These are phyloP conservation scores for Sphagnum magellanicum DNA, from an alignment of 228 moss, liverwort and hornwort genomes.

Conservation along the genomic window DNA sequence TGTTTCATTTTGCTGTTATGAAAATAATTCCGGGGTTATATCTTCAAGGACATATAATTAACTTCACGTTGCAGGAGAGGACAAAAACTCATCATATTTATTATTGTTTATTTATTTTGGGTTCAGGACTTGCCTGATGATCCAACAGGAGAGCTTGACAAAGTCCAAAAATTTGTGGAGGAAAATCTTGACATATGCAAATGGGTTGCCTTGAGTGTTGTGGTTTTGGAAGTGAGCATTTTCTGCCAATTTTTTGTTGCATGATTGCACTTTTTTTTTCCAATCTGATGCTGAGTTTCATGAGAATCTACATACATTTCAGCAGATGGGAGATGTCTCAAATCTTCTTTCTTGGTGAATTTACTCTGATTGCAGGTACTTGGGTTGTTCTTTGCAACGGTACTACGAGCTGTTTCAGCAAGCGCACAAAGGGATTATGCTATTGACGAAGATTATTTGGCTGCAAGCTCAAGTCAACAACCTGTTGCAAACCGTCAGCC, in stretches of 20 bases:
- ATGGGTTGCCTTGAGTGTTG: conserved; percentile 71
- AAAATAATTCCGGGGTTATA: too few relatives aligned
- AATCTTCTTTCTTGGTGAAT: too few relatives aligned
- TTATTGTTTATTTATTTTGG: too few relatives aligned
- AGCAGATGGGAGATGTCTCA: too few relatives aligned
- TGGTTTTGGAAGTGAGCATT: conserved; percentile 55
- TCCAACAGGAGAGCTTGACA: conserved; percentile 85
- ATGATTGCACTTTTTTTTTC: too few relatives aligned
- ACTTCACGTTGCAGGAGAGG: too few relatives aligned
- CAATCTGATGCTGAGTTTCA: too few relatives aligned
- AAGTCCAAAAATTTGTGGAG: conserved; percentile 58
- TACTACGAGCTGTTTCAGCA: conserved; percentile 59
- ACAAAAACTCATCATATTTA: too few relatives aligned
- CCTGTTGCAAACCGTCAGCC: conserved; percentile 48
- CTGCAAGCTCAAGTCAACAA: conserved; percentile 44
- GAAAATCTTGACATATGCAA: conserved; percentile 89
- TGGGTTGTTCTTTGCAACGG: conserved; percentile 70
- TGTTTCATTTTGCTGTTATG: too few relatives aligned
- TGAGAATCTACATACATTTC: too few relatives aligned
- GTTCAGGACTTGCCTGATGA: conserved; percentile 76
- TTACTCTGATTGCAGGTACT: conserved; percentile 39
- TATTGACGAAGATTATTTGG: conserved; percentile 81
- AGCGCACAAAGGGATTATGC: conserved; percentile 58
- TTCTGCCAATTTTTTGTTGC: too few relatives aligned
- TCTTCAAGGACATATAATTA: too few relatives aligned